Base-by-base conservation (phyloP, 2,329 filamentous ascomycete genomes). In the Coniochaeta ligniaria region DNA sequence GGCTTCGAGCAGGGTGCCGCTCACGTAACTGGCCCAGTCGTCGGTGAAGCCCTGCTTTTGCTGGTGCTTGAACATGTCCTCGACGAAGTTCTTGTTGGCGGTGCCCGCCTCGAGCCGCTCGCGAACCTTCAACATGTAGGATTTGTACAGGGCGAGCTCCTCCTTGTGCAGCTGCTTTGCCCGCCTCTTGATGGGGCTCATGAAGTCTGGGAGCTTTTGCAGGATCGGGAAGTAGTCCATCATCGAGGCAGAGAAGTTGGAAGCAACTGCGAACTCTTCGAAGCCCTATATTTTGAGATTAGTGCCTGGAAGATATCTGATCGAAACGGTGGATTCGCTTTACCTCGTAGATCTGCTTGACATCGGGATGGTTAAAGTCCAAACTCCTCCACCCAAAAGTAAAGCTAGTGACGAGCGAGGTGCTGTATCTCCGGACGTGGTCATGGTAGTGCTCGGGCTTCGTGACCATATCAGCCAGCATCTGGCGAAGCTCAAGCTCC, bases 271-370 rank as follows among this genome's bases (percentile, higher is more conserved):
- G 45, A 77, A 76, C 35, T 74, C 68, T 1, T 72, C 69, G 58
- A 75, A 71, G 28, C 70, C 71, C 38, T 70, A 41, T 24, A 20
- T 28, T 58, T 60, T 35, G 63, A 9, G 17, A 22, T 54, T 54
- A 54, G 50, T 31, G 3, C 3, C 3, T 5, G 2, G 50, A 31
- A 11, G 9, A 16, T 12, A 31, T 6, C 61, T 43, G 33, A 62
- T n/a, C n/a, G n/a, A 43, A 56, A 61, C 14, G 60, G 55, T 14
- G 64, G 50, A 26, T 58, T 38, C 12, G 60, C 66, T n/a, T 16
- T 59, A 71, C 71, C 31, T 75, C 68, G 43, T 77, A 78, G 1
- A 80, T 68, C 57, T 77, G 73, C 63, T 73, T 70, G 57, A 81
- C 68, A 24, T 74, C 73, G 7, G 71, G 67, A 55, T 81, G 74